These are phyloP conservation scores for Diplodia corticola DNA, from an alignment of 2,329 filamentous ascomycete species.

Conservation along the genomic window DNA sequence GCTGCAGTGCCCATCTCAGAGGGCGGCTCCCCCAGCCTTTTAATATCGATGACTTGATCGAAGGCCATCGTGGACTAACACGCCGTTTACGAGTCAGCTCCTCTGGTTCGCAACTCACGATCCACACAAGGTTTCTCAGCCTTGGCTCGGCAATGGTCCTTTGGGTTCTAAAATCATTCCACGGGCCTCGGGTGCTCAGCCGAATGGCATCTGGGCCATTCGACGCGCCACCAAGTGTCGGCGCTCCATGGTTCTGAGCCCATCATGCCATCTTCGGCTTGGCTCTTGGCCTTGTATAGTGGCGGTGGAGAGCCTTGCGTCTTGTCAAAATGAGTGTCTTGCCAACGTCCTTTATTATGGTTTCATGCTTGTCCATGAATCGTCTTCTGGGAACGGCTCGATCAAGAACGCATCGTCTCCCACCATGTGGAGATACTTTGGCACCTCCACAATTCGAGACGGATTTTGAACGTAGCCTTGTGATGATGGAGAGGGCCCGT, in stretches of 20 bases:
- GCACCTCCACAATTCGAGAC: no score
- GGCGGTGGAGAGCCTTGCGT: not conserved
- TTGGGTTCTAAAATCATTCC: constrained; percentile 10
- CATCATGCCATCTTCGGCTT: not conserved
- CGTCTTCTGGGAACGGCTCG: no score
- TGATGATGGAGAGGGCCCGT: not conserved
- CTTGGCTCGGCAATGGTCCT: not conserved
- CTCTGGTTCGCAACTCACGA: not conserved
- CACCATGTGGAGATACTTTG: not conserved
- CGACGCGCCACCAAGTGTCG: not conserved
- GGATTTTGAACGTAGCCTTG: not conserved
- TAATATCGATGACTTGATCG: not conserved
- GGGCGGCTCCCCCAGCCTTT: not conserved
- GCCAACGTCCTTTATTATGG: not conserved
- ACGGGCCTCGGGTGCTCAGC: not conserved
- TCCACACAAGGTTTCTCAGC: not conserved
- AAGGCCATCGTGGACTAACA: not conserved
- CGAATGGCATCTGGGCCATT: not conserved
- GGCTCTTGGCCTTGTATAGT: not conserved
- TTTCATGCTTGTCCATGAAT: no score
- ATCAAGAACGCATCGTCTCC: no score
- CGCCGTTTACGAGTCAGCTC: not conserved
- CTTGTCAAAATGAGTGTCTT: not conserved
- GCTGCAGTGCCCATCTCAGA: not conserved
- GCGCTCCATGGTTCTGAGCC: not conserved